Evolutionary conservation across 108 stramenopile species (phyloP), one percentile per base, ranked within the genome.

Genomic region (Nitzschia sp.): DNA sequence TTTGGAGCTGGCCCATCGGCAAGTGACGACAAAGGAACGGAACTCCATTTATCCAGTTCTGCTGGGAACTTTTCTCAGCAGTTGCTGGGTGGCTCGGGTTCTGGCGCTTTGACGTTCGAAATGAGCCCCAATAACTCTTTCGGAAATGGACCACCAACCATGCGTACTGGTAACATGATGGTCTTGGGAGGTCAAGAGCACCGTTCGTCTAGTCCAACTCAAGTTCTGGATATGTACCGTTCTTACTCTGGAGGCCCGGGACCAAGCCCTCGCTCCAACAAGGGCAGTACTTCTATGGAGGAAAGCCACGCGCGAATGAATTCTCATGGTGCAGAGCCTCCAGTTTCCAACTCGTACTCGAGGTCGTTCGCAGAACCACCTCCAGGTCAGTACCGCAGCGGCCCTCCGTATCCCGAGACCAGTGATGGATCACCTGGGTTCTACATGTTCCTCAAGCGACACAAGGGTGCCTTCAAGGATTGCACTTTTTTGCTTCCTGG

Each of bases 401-500:
- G 29, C 6, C 50, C 51, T 22, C 42, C 42, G 2, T 22, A 65
- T 21, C 61, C 61, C 3, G 66, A 67, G 17, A 67, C 34, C 34
- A 53, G 40, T 41, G 77, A 78, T 34, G 77, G 80, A 8, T 20
- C 41, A 41, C 69, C 79, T n/a, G 22, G 44, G 57, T 78, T 86
- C 69, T 78, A 72, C 60, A 37, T 44, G 29, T 65, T 74, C 67
- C 19, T 87, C 70, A 51, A 73, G 53, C 77, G 75, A 55, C 40
- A 81, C 82, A 78, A 80, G 71, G 60, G 62, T 37, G 83, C 88
- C 14, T 92, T 92, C 52, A 58, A 43, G 14, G 76, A 72, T 20
- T 84, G 83, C 60, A 67, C 79, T 10, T 92, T 89, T 59, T 70
- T 92, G 53, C 56, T 92, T 11, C 91, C 91, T 10, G 88, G 88